Conservation (phyloP, 306 rosid genomes). For the Macrotyloma uniflorum region DNA sequence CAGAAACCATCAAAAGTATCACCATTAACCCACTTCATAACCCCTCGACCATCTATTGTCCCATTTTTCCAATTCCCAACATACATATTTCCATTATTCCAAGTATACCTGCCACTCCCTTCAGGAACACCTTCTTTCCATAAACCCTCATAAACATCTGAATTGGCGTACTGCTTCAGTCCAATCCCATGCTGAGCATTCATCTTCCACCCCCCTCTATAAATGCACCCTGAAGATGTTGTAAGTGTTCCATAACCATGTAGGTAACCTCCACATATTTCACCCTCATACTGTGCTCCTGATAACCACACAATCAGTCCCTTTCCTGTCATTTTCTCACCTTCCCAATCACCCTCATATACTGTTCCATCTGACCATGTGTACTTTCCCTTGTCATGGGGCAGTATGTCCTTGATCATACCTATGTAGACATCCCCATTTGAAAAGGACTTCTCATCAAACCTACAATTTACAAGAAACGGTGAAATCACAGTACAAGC, state of each 20-base stretch:
- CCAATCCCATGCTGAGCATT: slow-evolving; percentile 76
- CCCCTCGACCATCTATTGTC: slow-evolving; percentile 76
- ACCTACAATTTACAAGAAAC: slow-evolving; percentile 42
- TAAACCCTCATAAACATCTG: slow-evolving; percentile 74
- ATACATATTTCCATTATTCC: slow-evolving; percentile 70
- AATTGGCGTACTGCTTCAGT: slow-evolving; percentile 61
- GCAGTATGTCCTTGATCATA: slow-evolving; percentile 50
- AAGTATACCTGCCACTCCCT: slow-evolving; percentile 75
- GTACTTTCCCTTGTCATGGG: slow-evolving; percentile 76
- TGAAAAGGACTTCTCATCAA: slow-evolving; percentile 54
- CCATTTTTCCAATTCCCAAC: slow-evolving; percentile 81
- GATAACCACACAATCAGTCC: slow-evolving; percentile 70
- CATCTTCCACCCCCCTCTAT: slow-evolving; percentile 82
- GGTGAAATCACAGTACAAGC: slow-evolving; percentile 19
- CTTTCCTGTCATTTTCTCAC: slow-evolving; percentile 75
- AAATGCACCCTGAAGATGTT: slow-evolving; percentile 49
- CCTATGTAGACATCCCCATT: slow-evolving; percentile 74
- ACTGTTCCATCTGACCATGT: slow-evolving; percentile 73
- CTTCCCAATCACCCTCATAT: slow-evolving; percentile 87
- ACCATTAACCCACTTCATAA: slow-evolving; percentile 79
- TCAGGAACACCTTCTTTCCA: slow-evolving; percentile 88
- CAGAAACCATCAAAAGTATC: slow-evolving; percentile 74
- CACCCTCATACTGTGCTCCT: slow-evolving; percentile 77
- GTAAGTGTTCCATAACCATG: slow-evolving; percentile 73
- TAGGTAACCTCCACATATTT: slow-evolving; percentile 71